Evolutionary conservation across 176 grass and related monocot genomes (phyloP), one percentile per base, ranked within the genome.

Genomic region (Aechmea fasciata): DNA sequence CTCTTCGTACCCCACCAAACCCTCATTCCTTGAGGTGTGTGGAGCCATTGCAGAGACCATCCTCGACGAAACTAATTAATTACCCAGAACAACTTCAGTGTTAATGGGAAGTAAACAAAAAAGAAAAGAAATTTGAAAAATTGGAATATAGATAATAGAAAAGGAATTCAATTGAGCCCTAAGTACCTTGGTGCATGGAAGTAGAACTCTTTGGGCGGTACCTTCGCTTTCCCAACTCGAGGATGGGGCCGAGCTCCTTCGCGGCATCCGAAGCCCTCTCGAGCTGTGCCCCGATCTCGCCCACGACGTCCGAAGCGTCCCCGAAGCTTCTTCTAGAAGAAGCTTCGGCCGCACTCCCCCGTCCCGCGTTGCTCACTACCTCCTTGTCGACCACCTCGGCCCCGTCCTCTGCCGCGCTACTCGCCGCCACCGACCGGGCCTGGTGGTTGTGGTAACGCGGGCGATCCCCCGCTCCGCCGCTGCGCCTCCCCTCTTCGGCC

Each of bases 191-290:
- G 69, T 80, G 76, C 20, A 72, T 76, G 14, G 83, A 87, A 71
- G 25, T 73, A n/a, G 83, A 87, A 71, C 47, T 73, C 65, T 75
- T 72, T 2, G 24, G 71, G 13, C 90, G 87, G 81, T 87, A 87
- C 25, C 70, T 69, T 15, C 82, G 83, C 78, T 78, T 75, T 48
- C 84, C 87, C 22, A 99, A 80, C 74, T 94, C 95, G 9, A 99
- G 87, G 74, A 99, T 52, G 8, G 75, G 68, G 9, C 72, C 73
- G 29, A 99, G 77, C 67, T 85, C 80, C 49, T 57, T 70, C 55
- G 75, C 82, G 0, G 87, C 84, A 12, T 93, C 77, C 0, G 87
- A 83, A 3, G 83, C 78, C 52, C 80, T 85, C 18, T 80, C 63
- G 15, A 99, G 84, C 75, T 84, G 95, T 0, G 69, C 29, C 74